A percentile compares a stretch with the other conserved stretches of the same genome.
phyloP scores from a whole-genome alignment of 225 moss, liverwort and hornwort genomes.

The Physcomitrium patens region DNA sequence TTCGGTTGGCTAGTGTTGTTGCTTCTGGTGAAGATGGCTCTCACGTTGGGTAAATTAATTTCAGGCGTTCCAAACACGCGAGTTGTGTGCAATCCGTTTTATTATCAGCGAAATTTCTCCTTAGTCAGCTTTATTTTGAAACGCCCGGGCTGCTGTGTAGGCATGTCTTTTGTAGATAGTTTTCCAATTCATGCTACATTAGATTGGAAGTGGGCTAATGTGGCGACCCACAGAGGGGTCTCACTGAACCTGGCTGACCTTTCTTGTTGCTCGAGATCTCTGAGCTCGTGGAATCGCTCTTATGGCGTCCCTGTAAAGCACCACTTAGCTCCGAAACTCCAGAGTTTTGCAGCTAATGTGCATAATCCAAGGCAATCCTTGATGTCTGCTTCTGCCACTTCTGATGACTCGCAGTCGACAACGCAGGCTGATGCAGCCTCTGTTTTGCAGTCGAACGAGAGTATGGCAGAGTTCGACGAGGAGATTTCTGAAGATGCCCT shows the following conservation, averaged over 20 bases:
- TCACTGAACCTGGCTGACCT: not conserved
- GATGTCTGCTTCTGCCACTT: slow-evolving; percentile 5
- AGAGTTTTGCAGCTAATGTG: not conserved
- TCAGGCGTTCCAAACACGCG: not conserved
- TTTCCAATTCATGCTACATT: not conserved
- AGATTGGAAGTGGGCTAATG: not conserved
- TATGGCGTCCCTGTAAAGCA: not conserved
- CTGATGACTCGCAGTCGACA: not conserved
- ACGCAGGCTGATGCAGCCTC: slow-evolving; percentile 3
- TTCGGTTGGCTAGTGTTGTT: not conserved
- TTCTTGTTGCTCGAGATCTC: not conserved
- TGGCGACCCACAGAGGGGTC: not conserved
- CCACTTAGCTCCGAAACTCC: not conserved
- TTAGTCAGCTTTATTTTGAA: not conserved
- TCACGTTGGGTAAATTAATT: slow-evolving; percentile 17
- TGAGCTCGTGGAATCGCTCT: not conserved
- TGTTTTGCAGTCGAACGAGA: slow-evolving; percentile 13
- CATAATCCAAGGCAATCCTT: not conserved
- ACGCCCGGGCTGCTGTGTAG: too few species aligned
- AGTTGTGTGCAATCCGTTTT: not conserved
- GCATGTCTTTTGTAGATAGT: too few species aligned
- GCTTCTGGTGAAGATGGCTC: slow-evolving; percentile 1
- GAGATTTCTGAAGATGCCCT: slow-evolving; percentile 9
- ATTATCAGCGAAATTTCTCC: not conserved
- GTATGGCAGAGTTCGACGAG: not conserved